A percentile compares a stretch with the other conserved stretches of the same genome.
These are phyloP conservation scores for Debaryomyces fabryi DNA, from an alignment of 1,139 yeast genomes.

Conservation along the genomic window DNA sequence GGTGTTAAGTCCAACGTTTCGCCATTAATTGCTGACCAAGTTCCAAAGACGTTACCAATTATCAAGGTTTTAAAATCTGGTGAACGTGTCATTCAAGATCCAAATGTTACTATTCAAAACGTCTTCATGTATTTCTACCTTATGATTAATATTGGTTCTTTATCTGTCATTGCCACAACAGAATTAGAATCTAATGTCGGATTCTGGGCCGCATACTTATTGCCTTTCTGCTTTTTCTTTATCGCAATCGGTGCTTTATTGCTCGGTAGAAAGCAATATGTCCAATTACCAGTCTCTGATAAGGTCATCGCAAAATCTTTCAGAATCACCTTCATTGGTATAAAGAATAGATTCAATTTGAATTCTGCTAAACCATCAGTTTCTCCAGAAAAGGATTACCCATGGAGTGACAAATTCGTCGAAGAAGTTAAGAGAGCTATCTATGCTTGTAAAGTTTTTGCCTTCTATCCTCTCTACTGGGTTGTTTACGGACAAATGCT, in stretches of 20 bases:
- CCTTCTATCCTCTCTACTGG: slow-evolving; percentile 68
- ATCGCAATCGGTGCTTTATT: slow-evolving; percentile 58
- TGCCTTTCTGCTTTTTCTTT: slow-evolving; percentile 70
- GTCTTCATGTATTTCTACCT: slow-evolving; percentile 47
- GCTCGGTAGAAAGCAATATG: slow-evolving; percentile 58
- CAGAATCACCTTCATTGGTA: slow-evolving; percentile 48
- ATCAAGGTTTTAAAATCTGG: slow-evolving; percentile 39
- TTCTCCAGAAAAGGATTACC: slow-evolving; percentile 44
- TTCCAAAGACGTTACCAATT: slow-evolving; percentile 43
- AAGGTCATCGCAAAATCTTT: slow-evolving; percentile 62
- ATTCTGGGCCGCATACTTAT: slow-evolving; percentile 49
- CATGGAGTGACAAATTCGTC: slow-evolving; percentile 63
- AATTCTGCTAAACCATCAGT: slow-evolving; percentile 59
- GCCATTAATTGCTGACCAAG: slow-evolving; percentile 80
- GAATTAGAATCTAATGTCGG: slow-evolving; percentile 40
- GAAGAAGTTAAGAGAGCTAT: slow-evolving; percentile 63
- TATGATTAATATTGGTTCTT: slow-evolving; percentile 45
- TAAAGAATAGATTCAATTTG: slow-evolving; percentile 52
- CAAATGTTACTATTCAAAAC: slow-evolving; percentile 44
- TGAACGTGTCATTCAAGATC: slow-evolving; percentile 43
- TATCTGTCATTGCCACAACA: slow-evolving; percentile 47
- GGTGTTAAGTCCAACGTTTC: slow-evolving; percentile 80
- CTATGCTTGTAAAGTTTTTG: slow-evolving; percentile 64
- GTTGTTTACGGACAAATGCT: slow-evolving; percentile 68
- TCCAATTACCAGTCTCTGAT: slow-evolving; percentile 65